Evolutionary conservation across 2,329 filamentous ascomycete genomes (phyloP).

Genomic region (Cryphonectria radicalis): DNA sequence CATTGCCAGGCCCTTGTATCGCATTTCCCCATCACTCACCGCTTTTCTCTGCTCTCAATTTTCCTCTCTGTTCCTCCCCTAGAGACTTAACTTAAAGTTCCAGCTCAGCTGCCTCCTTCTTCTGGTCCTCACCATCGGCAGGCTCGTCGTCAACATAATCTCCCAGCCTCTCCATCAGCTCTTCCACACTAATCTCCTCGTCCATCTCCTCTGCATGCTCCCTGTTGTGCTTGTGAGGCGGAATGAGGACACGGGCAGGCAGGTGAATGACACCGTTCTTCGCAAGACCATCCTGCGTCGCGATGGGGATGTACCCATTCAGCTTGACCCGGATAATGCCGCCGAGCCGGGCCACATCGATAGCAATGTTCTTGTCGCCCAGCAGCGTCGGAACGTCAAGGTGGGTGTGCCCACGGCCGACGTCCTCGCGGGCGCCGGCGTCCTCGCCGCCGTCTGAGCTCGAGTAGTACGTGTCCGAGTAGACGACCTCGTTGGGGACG

Average conservation of each 20-base stretch:
- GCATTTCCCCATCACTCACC: neutral
- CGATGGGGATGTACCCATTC: conserved; percentile 72
- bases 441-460: conserved; percentile 34
- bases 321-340: conserved; percentile 73
- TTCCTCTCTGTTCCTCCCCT: neutral
- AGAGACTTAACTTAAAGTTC: conserved; percentile 18
- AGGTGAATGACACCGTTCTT: conserved; percentile 85
- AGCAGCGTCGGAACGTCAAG: conserved; percentile 76
- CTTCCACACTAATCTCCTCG: conserved; percentile 61
- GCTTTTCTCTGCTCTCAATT: too few relatives aligned
- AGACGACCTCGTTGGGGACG: conserved; percentile 74
- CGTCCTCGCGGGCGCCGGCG: conserved; percentile 43
- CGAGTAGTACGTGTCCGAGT: conserved; percentile 80
- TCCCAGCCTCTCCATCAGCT: conserved; percentile 60
- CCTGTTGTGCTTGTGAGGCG: conserved; percentile 62
- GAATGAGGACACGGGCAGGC: conserved; percentile 73
- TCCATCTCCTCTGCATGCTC: conserved; percentile 44
- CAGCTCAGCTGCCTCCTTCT: neutral
- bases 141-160: conserved; percentile 47
- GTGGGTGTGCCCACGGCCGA: conserved; percentile 59
- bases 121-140: conserved; percentile 16
- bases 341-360: conserved; percentile 73
- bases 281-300: conserved; percentile 71
- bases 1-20: neutral
- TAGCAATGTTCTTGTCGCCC: conserved; percentile 64